Base-by-base conservation (phyloP, 345 rosid species). In the Excoecaria cochinchinensis region DNA sequence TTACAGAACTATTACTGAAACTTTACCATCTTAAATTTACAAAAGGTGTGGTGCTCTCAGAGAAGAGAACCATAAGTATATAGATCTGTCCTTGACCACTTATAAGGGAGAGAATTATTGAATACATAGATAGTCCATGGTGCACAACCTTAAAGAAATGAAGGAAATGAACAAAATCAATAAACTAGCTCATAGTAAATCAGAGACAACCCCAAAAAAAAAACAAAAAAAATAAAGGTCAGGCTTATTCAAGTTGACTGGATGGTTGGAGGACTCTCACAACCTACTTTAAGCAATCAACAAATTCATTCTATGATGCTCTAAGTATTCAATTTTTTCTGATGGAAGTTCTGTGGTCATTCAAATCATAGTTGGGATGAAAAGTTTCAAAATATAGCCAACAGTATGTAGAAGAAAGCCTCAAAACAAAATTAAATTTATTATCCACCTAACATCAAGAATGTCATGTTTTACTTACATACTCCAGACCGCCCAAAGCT, bases 11-110 rank as follows among this genome's bases (percentile, higher is more conserved):
- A 56, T 40, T 11, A 58, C 58, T 64, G 44, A 36, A 60, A 72
- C 44, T 77, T 74, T 85, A 93, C 98, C 98, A 93, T 81, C 97
- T 90, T 40, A 93, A 79, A 79, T 93, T 93, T 39, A 93, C 89
- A 75, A 91, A 93, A 6, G 95, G 93, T 1, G 97, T 90, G 39
- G 95, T 93, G 77, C 81, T 77, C 79, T 93, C 95, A 3, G 97
- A 76, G 77, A 93, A 83, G 75, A 93, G 95, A 88, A 91, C 92
- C 86, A 90, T 84, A 55, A 93, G 86, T 78, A 93, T 91, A 73
- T 93, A 93, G 70, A 91, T 79, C 78, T 90, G 95, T 52, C 79
- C 89, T 85, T 91, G 89, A 72, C 93, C 93, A 72, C 95, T 89
- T 59, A 86, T 64, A 75, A 91, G 90, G 69, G 98, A 81, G 4